A percentile compares a stretch with the other conserved stretches of the same genome.
Evolutionary conservation across 495 filamentous ascomycete genomes (phyloP).

Genomic region (Geoglossum glabrum): DNA sequence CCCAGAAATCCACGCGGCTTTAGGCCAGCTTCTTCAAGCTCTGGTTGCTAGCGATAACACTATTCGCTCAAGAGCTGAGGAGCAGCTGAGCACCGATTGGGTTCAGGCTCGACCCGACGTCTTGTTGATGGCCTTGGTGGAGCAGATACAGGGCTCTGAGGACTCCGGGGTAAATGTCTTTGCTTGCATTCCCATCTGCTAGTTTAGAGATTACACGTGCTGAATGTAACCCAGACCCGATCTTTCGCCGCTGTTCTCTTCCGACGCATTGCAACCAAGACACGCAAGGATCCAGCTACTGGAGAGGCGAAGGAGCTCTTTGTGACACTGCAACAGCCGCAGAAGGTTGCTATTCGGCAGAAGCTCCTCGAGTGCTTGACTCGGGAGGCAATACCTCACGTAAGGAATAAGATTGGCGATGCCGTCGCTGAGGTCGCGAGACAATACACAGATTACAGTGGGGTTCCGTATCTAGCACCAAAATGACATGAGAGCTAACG

Average conservation of each 20-base stretch:
- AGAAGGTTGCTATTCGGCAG: conserved; percentile 55
- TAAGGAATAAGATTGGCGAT: conserved; percentile 90
- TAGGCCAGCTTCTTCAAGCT: conserved; percentile 65
- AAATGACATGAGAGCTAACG: not conserved
- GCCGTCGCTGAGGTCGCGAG: conserved; percentile 87
- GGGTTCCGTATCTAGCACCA: conserved; percentile 14
- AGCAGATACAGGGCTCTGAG: conserved; percentile 60
- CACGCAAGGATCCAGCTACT: conserved; percentile 50
- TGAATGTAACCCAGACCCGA: conserved; percentile 36
- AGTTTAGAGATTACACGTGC: not conserved
- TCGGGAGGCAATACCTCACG: conserved; percentile 42
- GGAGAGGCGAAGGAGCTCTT: conserved; percentile 65
- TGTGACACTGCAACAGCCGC: conserved; percentile 45
- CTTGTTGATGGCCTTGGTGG: conserved; percentile 77
- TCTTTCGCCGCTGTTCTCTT: conserved; percentile 89
- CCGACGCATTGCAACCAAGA: conserved; percentile 75
- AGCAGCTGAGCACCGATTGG: conserved; percentile 79
- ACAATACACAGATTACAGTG: conserved; percentile 83
- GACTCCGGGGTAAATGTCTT: conserved; percentile 41
- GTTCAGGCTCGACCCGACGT: conserved; percentile 58
- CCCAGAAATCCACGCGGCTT: conserved; percentile 57
- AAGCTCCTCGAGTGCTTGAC: conserved; percentile 62
- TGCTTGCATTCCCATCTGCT: not conserved
- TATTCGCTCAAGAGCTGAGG: conserved; percentile 68
- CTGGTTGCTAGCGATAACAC: conserved; percentile 81